Percentiles rank a stretch among this genome's conserved stretches.
Conservation (phyloP, 176 grass and related monocot genomes). For the Phoenix dactylifera region DNA sequence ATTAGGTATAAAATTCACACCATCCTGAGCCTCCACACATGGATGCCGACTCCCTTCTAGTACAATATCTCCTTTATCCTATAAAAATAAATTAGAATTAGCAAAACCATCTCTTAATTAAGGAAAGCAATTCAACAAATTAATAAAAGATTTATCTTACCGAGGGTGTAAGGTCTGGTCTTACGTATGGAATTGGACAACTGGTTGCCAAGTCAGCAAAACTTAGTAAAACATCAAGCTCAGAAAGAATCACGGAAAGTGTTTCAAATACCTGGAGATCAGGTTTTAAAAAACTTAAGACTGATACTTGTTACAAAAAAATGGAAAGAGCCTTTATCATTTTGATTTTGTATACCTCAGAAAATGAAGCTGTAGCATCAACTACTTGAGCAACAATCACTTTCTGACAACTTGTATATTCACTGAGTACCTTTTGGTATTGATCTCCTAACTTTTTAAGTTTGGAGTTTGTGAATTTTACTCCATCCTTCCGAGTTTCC, state of each 20-base stretch:
- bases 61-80: constrained; percentile 91
- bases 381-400: constrained; percentile 60
- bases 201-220: constrained; percentile 85
- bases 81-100: constrained; percentile 6
- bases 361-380: constrained; percentile 55
- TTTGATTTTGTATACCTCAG: constrained; percentile 49
- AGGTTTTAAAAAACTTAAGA: constrained; percentile 14
- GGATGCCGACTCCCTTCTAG: constrained; percentile 93
- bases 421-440: constrained; percentile 60
- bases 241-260: constrained; percentile 59
- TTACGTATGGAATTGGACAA: constrained; percentile 81
- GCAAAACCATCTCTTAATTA: not conserved
- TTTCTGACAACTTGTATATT: constrained; percentile 77
- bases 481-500: constrained; percentile 96
- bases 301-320: constrained; percentile 3
- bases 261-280: constrained; percentile 64
- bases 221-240: constrained; percentile 91
- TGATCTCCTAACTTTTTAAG: constrained; percentile 90
- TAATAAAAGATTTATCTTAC: constrained; percentile 46
- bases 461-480: constrained; percentile 85
- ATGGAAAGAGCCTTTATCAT: constrained; percentile 14
- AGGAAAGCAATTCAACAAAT: constrained; percentile 9
- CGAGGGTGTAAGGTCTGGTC: constrained; percentile 74
- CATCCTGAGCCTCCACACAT: constrained; percentile 96
- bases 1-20: constrained; percentile 94